These are phyloP conservation scores for Ceratocystiopsis sp. DNA, from an alignment of 2,329 filamentous ascomycete genomes.

Conservation along the genomic window DNA sequence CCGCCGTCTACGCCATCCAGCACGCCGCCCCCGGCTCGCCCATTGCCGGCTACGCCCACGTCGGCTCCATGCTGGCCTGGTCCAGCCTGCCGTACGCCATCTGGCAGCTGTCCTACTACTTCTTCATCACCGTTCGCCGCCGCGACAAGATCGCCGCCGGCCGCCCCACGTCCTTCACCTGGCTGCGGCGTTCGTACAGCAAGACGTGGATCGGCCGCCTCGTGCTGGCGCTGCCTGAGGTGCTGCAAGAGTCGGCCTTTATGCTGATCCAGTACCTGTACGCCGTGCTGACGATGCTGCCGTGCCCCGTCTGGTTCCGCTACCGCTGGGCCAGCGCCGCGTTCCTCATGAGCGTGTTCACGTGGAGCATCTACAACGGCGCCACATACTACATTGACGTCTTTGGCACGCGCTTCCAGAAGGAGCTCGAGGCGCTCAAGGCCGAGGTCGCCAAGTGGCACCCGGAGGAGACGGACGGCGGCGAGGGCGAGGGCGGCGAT, in stretches of 20 bases:
- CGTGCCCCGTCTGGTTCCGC: slow-evolving; percentile 90
- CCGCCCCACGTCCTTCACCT: slow-evolving; percentile 90
- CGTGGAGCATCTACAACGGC: slow-evolving; percentile 92
- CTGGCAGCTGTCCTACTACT: slow-evolving; percentile 88
- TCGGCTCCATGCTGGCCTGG: slow-evolving; percentile 81
- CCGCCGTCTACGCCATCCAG: slow-evolving; percentile 72
- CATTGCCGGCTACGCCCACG: slow-evolving; percentile 53
- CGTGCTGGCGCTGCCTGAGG: slow-evolving; percentile 59
- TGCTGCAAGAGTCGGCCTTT: slow-evolving; percentile 73
- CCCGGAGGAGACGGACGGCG: slow-evolving; percentile 23
- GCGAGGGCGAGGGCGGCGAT: slow-evolving; percentile 7
- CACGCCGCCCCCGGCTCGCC: slow-evolving; percentile 49
- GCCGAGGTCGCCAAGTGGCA: slow-evolving; percentile 85
- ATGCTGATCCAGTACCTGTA: slow-evolving; percentile 94
- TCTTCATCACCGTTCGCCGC: slow-evolving; percentile 89
- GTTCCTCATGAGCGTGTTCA: slow-evolving; percentile 72
- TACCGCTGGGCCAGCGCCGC: slow-evolving; percentile 59
- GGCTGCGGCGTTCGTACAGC: slow-evolving; percentile 81
- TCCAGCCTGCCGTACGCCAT: slow-evolving; percentile 80
- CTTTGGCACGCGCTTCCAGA: slow-evolving; percentile 92
- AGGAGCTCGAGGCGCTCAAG: slow-evolving; percentile 79
- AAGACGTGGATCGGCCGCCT: slow-evolving; percentile 77
- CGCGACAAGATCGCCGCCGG: slow-evolving; percentile 91
- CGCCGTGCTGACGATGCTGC: slow-evolving; percentile 81
- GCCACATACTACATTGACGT: slow-evolving; percentile 97